phyloP scores from a whole-genome alignment of 2,329 filamentous ascomycete species.

The Tolypocladium paradoxum region DNA sequence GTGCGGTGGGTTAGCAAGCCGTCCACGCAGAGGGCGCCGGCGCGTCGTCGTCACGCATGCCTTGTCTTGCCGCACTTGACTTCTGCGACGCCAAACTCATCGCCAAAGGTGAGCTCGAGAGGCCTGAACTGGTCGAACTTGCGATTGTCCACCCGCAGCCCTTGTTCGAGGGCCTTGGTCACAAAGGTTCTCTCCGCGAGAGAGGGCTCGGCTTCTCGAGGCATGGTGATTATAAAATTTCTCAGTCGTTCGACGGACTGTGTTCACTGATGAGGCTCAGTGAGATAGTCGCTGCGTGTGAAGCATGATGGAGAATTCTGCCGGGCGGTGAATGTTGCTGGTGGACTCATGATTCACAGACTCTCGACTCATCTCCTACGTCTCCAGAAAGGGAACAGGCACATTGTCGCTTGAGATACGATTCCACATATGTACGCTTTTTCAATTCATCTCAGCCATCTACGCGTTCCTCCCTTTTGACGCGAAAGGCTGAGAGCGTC shows the following conservation, averaged over 20 bases:
- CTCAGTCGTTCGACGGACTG: slow-evolving; percentile 3
- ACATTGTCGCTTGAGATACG: not conserved
- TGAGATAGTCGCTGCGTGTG: not conserved
- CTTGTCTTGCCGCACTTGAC: slow-evolving; percentile 83
- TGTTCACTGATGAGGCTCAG: slow-evolving; percentile 1
- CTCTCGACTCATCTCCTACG: no score
- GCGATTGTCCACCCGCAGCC: slow-evolving; percentile 76
- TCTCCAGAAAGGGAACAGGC: not conserved
- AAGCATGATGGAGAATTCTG: slow-evolving; percentile 28
- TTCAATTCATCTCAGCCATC: not conserved
- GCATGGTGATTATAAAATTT: slow-evolving; percentile 47
- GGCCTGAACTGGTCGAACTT: slow-evolving; percentile 69
- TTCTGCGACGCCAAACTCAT: slow-evolving; percentile 84
- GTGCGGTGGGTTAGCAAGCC: not conserved
- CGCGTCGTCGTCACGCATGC: slow-evolving; percentile 34
- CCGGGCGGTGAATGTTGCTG: slow-evolving; percentile 37
- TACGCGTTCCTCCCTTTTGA: not conserved
- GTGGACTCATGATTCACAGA: no score
- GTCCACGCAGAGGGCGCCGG: slow-evolving; percentile 1
- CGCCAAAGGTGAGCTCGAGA: slow-evolving; percentile 70
- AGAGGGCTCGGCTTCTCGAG: slow-evolving; percentile 83
- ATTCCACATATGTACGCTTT: not conserved
- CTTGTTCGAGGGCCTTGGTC: slow-evolving; percentile 67
- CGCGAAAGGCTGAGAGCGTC: not conserved
- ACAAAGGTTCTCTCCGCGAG: slow-evolving; percentile 83